Evolutionary conservation across 164 flowering plant genomes (phyloP), one percentile per base, ranked within the genome.

Genomic region (Buxus sempervirens): DNA sequence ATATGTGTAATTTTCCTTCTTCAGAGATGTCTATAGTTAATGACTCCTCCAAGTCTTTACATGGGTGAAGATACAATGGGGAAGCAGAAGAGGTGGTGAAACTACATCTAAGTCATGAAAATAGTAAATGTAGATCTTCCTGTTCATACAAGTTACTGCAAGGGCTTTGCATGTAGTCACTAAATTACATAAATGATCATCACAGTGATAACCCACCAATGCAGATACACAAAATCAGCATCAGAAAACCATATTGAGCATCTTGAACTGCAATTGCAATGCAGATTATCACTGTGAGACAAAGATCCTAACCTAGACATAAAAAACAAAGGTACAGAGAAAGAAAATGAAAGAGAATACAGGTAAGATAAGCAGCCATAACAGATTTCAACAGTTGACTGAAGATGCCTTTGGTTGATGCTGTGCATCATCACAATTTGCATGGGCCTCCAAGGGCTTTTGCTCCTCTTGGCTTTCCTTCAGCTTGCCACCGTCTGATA

Each of bases 331-430:
- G 13, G 15, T 10, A 53, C 48, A 23, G 15, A 10, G 58, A 42
- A 61, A 62, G 5, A 19, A 20, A 41, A 58, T 27, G 45, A 45
- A 56, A 53, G 15, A 54, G 36, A 65, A 25, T 19, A 28, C n/a
- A n/a, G n/a, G n/a, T n/a, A n/a, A n/a, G n/a, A n/a, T n/a, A n/a
- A n/a, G n/a, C n/a, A 10, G 19, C 7, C 23, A 26, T 15, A 25
- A 21, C 22, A 54, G 60, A 19, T 9, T 67, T 72, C 66, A 71
- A 61, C 73, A 71, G 73, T 70, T 68, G 32, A 69, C 72, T 53
- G 75, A 42, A 26, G 73, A 62, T 65, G 77, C 51, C 57, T 74
- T 68, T 0, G 76, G 78, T 9, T 71, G 74, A 62, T 66, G 69
- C 51, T 62, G 60, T 64, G 63, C 74, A 27, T 68, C 80, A 69